These are phyloP conservation scores for Cochlearia excelsa DNA, from an alignment of 345 rosid genomes.

Conservation along the genomic window DNA sequence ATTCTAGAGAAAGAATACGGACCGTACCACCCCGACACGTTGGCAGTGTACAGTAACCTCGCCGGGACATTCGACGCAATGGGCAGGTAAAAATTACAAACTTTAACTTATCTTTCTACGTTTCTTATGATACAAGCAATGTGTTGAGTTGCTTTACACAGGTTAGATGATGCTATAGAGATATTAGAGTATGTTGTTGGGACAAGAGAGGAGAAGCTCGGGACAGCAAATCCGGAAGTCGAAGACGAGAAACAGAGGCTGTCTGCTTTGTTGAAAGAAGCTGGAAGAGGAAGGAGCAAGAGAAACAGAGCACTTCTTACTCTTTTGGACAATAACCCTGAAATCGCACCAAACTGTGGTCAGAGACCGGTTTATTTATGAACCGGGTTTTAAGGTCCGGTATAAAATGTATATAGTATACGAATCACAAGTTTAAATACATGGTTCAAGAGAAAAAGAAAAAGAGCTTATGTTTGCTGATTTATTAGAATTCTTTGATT, in stretches of 20 bases:
- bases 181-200: conserved; percentile 77
- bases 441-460: conserved; percentile 4
- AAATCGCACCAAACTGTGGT: conserved; percentile 35
- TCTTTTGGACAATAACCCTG: conserved; percentile 56
- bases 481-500: conserved; percentile 14
- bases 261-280: conserved; percentile 75
- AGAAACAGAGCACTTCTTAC: conserved; percentile 67
- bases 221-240: conserved; percentile 93
- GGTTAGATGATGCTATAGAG: conserved; percentile 89
- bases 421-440: conserved; percentile 21
- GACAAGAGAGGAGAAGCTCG: conserved; percentile 94
- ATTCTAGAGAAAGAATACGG: conserved; percentile 83
- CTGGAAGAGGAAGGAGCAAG: conserved; percentile 70
- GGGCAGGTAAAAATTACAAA: conserved; percentile 64
- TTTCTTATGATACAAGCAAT: conserved; percentile 6
- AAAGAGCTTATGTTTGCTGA: conserved; percentile 20
- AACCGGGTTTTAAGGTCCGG: conserved; percentile 25
- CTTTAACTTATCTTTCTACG: neutral
- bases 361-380: conserved; percentile 35
- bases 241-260: conserved; percentile 74
- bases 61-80: conserved; percentile 98
- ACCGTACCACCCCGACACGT: conserved; percentile 87
- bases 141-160: conserved; percentile 39
- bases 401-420: conserved; percentile 35
- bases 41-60: conserved; percentile 86